Conservation (phyloP, 192 early-diverging fungal species). For the Rhizoclosmatium globosum region DNA sequence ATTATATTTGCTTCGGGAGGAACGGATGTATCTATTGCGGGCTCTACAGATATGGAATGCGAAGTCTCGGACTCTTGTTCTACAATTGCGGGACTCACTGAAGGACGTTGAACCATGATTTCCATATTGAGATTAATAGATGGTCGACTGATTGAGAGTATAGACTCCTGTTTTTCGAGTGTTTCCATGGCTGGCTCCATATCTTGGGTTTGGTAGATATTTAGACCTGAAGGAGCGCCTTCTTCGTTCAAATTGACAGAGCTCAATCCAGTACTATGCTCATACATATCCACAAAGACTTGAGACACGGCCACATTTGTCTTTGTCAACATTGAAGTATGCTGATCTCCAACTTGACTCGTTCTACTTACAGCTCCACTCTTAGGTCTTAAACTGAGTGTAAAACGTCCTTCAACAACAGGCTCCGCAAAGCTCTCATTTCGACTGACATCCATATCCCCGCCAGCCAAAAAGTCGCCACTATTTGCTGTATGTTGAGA, state of each 20-base stretch:
- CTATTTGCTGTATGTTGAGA: no score
- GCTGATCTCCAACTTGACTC: no score
- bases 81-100: not conserved
- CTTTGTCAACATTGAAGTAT: not conserved
- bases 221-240: not conserved
- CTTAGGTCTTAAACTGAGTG: no score
- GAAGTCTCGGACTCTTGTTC: not conserved
- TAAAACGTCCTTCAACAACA: no score
- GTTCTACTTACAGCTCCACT: no score
- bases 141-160: not conserved
- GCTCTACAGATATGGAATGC: not conserved
- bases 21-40: not conserved
- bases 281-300: not conserved
- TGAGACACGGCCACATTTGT: not conserved
- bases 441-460: no score
- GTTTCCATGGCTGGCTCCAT: not conserved
- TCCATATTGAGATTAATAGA: not conserved
- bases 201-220: not conserved
- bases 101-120: not conserved
- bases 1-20: not conserved
- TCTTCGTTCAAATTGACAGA: not conserved
- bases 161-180: not conserved
- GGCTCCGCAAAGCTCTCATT: no score
- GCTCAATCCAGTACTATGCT: not conserved
- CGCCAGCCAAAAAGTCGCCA: no score